Percentiles rank a stretch among this genome's conserved stretches.
Evolutionary conservation across 2,329 filamentous ascomycete species (phyloP).

Genomic region (Apiospora rasikravindrae): DNA sequence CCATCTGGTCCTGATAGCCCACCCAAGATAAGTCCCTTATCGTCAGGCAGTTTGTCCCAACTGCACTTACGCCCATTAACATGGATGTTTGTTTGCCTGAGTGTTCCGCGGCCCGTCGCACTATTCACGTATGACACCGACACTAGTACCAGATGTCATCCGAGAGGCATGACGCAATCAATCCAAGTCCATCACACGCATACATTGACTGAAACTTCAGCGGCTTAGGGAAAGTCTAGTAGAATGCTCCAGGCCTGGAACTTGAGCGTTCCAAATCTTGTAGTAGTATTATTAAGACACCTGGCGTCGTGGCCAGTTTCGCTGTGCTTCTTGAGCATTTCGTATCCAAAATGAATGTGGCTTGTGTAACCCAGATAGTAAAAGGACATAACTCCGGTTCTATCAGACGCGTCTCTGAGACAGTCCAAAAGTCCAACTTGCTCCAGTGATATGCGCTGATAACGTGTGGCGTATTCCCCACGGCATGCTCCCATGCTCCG

Average conservation of each 20-base stretch:
- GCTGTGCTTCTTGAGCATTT: background rate
- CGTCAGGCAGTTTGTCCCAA: background rate
- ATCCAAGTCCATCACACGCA: background rate
- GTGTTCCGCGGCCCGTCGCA: background rate
- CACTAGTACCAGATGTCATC: background rate
- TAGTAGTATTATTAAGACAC: background rate
- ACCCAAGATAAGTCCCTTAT: background rate
- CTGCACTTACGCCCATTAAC: background rate
- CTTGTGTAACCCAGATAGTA: background rate
- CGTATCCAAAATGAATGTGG: constrained; percentile 11
- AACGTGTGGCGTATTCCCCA: background rate
- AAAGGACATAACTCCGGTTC: constrained; percentile 11
- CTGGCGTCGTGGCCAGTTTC: background rate
- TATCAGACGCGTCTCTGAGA: background rate
- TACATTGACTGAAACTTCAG: background rate
- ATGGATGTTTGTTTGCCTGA: background rate
- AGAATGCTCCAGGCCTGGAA: background rate
- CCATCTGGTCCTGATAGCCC: background rate
- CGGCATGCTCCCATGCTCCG: background rate
- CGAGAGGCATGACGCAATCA: background rate
- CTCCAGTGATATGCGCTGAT: background rate
- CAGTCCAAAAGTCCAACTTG: background rate
- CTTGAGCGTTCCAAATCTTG: background rate
- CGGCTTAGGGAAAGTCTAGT: background rate
- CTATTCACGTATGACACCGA: background rate